Conservation (phyloP, 1,139 yeast genomes). For the Taphrina deformans region DNA sequence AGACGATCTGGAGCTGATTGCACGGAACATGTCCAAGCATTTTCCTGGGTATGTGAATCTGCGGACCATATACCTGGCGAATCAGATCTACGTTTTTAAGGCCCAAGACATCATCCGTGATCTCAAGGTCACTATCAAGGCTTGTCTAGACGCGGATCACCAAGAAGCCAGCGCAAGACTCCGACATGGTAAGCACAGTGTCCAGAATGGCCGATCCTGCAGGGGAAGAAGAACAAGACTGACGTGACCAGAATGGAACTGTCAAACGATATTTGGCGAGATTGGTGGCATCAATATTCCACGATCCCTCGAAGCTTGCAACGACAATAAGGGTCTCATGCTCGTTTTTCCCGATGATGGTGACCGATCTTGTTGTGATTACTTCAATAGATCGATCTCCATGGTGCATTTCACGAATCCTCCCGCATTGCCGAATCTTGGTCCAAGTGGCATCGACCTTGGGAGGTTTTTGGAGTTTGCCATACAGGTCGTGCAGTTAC, state of each 20-base stretch:
- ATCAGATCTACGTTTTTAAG: background rate
- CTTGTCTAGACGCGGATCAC: conserved; percentile 5
- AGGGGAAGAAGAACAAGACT: no score
- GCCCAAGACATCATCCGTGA: conserved; percentile 11
- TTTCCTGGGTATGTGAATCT: conserved; percentile 11
- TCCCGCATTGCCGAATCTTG: background rate
- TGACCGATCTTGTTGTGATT: conserved; percentile 1
- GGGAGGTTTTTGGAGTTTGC: conserved; percentile 26
- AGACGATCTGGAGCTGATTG: background rate
- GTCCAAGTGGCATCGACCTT: conserved; percentile 6
- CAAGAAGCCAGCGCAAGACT: conserved; percentile 5
- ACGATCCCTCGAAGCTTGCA: conserved; percentile 17
- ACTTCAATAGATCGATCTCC: conserved; percentile 1
- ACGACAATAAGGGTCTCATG: conserved; percentile 23
- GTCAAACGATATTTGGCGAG: conserved; percentile 9
- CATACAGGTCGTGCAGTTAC: conserved; percentile 7
- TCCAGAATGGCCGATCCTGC: no score
- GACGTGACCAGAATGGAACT: conserved; percentile 15
- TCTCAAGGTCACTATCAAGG: conserved; percentile 6
- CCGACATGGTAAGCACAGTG: conserved; percentile 15
- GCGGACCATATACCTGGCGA: conserved; percentile 6
- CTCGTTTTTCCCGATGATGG: conserved; percentile 23
- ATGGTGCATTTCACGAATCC: background rate
- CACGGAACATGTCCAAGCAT: background rate
- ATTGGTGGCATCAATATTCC: conserved; percentile 13